Conservation (phyloP, 2,329 filamentous ascomycete species). For the Colletotrichum sp. region DNA sequence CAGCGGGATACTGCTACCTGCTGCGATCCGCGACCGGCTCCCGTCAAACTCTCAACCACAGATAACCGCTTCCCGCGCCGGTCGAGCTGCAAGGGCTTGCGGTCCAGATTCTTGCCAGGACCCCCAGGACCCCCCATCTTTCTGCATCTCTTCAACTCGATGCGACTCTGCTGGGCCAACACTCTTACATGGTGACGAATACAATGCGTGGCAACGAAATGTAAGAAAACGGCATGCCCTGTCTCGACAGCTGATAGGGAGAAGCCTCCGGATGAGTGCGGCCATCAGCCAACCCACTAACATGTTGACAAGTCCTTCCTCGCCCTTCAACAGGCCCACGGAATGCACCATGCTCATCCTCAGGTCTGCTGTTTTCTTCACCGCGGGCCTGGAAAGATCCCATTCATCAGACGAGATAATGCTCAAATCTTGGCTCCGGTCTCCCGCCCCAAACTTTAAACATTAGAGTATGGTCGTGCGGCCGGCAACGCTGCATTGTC, state of each 20-base stretch:
- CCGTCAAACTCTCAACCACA: not conserved
- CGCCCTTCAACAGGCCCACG: not conserved
- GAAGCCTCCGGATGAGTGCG: not conserved
- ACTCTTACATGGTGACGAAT: not conserved
- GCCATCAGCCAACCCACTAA: not conserved
- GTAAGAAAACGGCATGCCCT: not conserved
- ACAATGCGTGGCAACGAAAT: not conserved
- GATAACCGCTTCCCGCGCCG: not conserved
- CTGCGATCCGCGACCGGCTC: not conserved
- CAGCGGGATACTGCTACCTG: not conserved
- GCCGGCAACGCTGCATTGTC: not conserved
- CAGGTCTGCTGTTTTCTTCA: not conserved
- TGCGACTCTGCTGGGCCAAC: not conserved
- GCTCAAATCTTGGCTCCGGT: not conserved
- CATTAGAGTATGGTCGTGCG: not conserved
- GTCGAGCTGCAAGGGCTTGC: not conserved
- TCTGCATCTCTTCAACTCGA: not conserved
- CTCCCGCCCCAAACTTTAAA: not conserved
- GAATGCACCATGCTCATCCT: not conserved
- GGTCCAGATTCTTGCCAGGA: not conserved
- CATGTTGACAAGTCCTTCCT: not conserved
- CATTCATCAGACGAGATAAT: not conserved
- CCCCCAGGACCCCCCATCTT: not conserved
- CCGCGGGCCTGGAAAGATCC: not conserved
- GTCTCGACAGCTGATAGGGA: not conserved